phyloP scores from a whole-genome alignment of 2,329 filamentous ascomycete species.

The Teratosphaeria zuluensis region DNA sequence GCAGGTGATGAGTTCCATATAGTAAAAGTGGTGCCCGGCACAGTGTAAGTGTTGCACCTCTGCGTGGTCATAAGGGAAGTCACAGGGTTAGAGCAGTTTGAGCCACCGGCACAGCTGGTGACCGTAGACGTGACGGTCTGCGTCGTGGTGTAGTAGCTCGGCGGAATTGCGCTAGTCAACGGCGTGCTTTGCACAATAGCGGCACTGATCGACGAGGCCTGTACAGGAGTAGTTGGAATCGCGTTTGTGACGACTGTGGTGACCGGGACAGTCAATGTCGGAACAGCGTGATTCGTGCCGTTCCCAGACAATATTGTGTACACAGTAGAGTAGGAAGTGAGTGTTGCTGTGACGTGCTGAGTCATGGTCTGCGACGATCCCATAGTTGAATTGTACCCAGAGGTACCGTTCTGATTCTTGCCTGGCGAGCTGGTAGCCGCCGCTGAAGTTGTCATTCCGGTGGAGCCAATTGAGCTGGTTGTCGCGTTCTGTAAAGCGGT shows the following conservation, averaged over 20 bases:
- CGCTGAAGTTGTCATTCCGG: background rate
- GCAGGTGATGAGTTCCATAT: background rate
- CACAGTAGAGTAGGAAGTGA: background rate
- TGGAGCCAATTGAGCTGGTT: background rate
- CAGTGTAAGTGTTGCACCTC: background rate
- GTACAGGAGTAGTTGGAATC: background rate
- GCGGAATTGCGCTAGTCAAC: background rate
- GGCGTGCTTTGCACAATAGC: background rate
- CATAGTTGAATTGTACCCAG: no score
- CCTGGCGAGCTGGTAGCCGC: background rate
- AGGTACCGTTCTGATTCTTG: background rate
- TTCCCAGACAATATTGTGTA: background rate
- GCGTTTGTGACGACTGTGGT: background rate
- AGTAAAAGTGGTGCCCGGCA: background rate
- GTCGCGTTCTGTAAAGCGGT: background rate
- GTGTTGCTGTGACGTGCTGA: background rate
- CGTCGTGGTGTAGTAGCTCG: slow-evolving; percentile 1
- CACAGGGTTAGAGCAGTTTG: background rate
- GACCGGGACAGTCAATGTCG: background rate
- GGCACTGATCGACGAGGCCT: background rate
- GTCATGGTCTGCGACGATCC: background rate
- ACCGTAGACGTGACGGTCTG: background rate
- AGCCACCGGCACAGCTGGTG: background rate
- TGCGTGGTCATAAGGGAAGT: background rate
- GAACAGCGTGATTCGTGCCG: background rate